Evolutionary conservation across 2,329 filamentous ascomycete species (phyloP).

Genomic region (Penicillium sp.): DNA sequence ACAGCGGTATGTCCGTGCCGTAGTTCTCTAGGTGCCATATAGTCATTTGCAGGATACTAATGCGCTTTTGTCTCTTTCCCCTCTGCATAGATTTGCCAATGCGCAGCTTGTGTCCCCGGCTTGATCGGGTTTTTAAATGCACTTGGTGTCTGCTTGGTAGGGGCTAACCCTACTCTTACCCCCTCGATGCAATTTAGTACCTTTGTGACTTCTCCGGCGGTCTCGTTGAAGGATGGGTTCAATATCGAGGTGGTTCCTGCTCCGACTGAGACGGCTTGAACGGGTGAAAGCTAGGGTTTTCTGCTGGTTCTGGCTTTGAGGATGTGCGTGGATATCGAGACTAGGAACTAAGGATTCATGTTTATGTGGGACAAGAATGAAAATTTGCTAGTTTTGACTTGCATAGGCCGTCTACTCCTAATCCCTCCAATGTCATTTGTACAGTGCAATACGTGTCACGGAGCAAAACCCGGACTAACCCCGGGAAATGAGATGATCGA

Average conservation of each 20-base stretch:
- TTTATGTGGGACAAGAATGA: background rate
- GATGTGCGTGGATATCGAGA: background rate
- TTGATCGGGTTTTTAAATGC: conserved; percentile 14
- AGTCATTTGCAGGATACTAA: background rate
- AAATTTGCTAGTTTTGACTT: background rate
- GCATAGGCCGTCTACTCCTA: background rate
- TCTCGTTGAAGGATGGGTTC: background rate
- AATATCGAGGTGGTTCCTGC: background rate
- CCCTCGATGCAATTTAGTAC: background rate
- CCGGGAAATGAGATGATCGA: background rate
- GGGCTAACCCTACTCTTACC: background rate
- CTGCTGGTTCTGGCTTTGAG: background rate
- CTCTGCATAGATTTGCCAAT: conserved; percentile 22
- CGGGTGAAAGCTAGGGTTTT: background rate
- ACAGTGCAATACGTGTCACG: background rate
- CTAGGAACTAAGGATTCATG: background rate
- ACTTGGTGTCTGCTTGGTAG: conserved; percentile 19
- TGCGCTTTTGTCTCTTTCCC: background rate
- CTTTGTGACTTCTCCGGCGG: background rate
- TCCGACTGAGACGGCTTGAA: background rate
- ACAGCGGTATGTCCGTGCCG: background rate
- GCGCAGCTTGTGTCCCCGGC: conserved; percentile 21
- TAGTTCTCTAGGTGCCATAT: no score
- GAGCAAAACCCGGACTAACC: background rate
- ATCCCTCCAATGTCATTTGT: conserved; percentile 4